Conservation (phyloP, 164 flowering plant species). For the Aristolochia fimbriata region DNA sequence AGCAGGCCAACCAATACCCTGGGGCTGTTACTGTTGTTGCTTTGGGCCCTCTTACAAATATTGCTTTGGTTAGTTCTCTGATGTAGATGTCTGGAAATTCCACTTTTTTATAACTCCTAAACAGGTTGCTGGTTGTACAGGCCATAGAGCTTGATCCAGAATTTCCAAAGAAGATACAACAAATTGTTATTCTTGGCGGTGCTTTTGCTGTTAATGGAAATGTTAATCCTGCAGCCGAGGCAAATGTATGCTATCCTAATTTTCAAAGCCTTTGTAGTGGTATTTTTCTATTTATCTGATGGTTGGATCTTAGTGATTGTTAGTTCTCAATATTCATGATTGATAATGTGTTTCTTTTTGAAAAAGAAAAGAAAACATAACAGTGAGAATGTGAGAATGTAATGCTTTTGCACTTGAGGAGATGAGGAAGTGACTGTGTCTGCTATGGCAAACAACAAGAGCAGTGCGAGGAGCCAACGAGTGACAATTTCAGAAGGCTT, state of each 20-base stretch:
- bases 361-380: too few relatives aligned
- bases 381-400: too few relatives aligned
- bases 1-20: slow-evolving; percentile 61
- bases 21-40: slow-evolving; percentile 85
- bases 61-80: slow-evolving; percentile 58
- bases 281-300: background rate
- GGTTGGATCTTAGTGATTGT: background rate
- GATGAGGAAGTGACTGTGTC: too few relatives aligned
- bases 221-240: slow-evolving; percentile 97
- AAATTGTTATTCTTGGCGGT: slow-evolving; percentile 87
- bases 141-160: slow-evolving; percentile 68
- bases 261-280: too few relatives aligned
- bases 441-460: too few relatives aligned
- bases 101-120: background rate
- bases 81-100: background rate
- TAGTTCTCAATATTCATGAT: too few relatives aligned
- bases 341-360: too few relatives aligned
- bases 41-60: slow-evolving; percentile 84
- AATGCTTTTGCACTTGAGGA: too few relatives aligned
- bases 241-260: slow-evolving; percentile 53
- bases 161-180: slow-evolving; percentile 60
- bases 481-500: too few relatives aligned
- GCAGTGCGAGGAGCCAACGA: too few relatives aligned
- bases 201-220: slow-evolving; percentile 90
- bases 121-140: slow-evolving; percentile 24